Conservation (phyloP, 495 filamentous ascomycete species). For the Aspergillus bridgeri region DNA sequence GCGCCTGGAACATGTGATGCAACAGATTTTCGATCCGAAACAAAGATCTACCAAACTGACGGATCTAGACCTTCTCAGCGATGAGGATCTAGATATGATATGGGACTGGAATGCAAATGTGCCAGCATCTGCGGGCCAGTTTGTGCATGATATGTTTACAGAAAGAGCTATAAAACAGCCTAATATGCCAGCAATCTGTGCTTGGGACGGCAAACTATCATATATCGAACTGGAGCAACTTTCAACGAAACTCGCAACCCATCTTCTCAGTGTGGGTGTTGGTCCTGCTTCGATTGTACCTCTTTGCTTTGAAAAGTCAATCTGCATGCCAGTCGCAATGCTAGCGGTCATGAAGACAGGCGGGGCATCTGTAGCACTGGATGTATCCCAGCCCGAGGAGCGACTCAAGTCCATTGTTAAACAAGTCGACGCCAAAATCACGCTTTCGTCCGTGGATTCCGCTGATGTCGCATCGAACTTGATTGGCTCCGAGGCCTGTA, state of each 20-base stretch:
- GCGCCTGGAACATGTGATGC: too few species aligned
- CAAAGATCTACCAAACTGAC: too few species aligned
- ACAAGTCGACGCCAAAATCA: background rate
- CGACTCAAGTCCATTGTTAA: conserved; percentile 19
- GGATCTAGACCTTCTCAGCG: too few species aligned
- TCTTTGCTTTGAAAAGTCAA: conserved; percentile 44
- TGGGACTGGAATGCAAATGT: too few species aligned
- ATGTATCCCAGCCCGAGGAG: conserved; percentile 5
- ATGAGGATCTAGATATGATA: too few species aligned
- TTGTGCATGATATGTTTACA: too few species aligned
- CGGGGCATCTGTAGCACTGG: conserved; percentile 20
- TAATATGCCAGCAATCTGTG: background rate
- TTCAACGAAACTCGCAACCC: conserved; percentile 32
- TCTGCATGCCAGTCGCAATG: conserved; percentile 48
- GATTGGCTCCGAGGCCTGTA: too few species aligned
- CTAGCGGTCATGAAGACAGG: conserved; percentile 54
- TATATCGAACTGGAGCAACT: conserved; percentile 19
- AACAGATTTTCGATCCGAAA: too few species aligned
- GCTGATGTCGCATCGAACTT: too few species aligned
- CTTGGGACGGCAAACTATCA: background rate
- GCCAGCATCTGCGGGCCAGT: too few species aligned
- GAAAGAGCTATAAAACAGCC: conserved; percentile 4
- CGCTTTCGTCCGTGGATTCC: background rate
- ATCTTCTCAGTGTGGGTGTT: conserved; percentile 31
- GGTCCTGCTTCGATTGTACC: conserved; percentile 33